Conservation (phyloP, 768 basidiomycete species). For the Rhodotorula diobovata region DNA sequence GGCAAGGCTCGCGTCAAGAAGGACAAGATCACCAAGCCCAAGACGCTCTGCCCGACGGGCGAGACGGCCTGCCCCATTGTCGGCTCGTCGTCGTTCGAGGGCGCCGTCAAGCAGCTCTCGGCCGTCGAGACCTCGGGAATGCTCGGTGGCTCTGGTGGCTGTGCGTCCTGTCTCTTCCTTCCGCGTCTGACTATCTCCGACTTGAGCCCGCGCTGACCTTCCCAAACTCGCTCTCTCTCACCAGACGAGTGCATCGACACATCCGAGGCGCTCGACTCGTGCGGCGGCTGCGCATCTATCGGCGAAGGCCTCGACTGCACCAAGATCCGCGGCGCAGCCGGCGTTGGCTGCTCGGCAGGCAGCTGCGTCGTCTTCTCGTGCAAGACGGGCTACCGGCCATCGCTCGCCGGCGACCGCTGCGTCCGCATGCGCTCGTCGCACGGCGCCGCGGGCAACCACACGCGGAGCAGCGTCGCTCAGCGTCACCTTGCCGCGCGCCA, state of each 20-base stretch:
- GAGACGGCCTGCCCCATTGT: slow-evolving; percentile 28
- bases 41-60: slow-evolving; percentile 29
- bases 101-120: slow-evolving; percentile 12
- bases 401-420: slow-evolving; percentile 15
- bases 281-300: slow-evolving; percentile 66
- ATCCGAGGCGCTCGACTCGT: slow-evolving; percentile 60
- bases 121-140: neutral
- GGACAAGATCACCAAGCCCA: neutral
- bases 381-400: slow-evolving; percentile 13
- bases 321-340: slow-evolving; percentile 55
- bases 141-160: slow-evolving; percentile 3
- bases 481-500: slow-evolving; percentile 15
- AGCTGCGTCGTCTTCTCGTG: slow-evolving; percentile 51
- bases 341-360: slow-evolving; percentile 46
- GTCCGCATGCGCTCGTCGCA: slow-evolving; percentile 7
- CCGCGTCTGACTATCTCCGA: neutral
- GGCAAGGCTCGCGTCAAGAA: slow-evolving; percentile 19
- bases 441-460: neutral
- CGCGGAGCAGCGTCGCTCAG: neutral
- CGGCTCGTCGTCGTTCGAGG: slow-evolving; percentile 13
- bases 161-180: neutral
- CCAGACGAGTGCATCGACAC: slow-evolving; percentile 55
- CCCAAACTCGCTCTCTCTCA: neutral
- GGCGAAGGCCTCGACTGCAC: slow-evolving; percentile 68
- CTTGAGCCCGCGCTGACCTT: neutral